phyloP scores from a whole-genome alignment of 2,329 filamentous ascomycete species.

The Cytospora chrysosperma region DNA sequence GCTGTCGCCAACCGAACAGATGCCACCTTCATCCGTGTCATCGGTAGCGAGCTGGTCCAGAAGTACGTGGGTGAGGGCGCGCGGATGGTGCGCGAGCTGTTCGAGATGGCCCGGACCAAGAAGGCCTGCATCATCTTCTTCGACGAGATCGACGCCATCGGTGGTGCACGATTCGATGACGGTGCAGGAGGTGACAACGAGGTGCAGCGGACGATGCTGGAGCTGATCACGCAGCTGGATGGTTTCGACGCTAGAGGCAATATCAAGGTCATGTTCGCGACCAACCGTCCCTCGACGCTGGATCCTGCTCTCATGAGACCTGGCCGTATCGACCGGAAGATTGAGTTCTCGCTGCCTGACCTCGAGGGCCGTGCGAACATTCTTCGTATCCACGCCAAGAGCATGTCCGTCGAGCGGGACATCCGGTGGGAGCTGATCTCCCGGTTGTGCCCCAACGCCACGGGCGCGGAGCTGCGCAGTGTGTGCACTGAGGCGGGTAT shows the following conservation, averaged over 20 bases:
- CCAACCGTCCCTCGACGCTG: slow-evolving; percentile 91
- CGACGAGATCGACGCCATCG: slow-evolving; percentile 95
- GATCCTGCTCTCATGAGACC: slow-evolving; percentile 97
- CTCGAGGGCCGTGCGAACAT: slow-evolving; percentile 98
- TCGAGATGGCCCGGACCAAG: slow-evolving; percentile 99
- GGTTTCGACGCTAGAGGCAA: slow-evolving; percentile 96
- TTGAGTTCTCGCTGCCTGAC: slow-evolving; percentile 96
- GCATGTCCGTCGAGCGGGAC: slow-evolving; percentile 98
- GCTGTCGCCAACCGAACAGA: slow-evolving; percentile 98
- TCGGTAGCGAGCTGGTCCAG: slow-evolving; percentile 95
- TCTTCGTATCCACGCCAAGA: slow-evolving; percentile 97
- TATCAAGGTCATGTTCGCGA: slow-evolving; percentile 99
- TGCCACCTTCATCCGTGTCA: slow-evolving; percentile 97
- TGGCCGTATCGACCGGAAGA: slow-evolving; percentile 96
- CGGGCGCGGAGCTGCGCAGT: slow-evolving; percentile 91
- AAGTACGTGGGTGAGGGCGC: slow-evolving; percentile 99
- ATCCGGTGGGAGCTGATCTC: slow-evolving; percentile 99
- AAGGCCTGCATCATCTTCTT: slow-evolving; percentile 99
- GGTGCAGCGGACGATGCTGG: slow-evolving; percentile 96
- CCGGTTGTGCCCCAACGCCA: slow-evolving; percentile 93
- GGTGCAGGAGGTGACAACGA: slow-evolving; percentile 97
- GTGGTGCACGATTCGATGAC: slow-evolving; percentile 93
- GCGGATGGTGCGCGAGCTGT: slow-evolving; percentile 96
- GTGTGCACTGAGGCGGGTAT: slow-evolving; percentile 98
- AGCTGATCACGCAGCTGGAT: slow-evolving; percentile 94